Conservation (phyloP, 495 filamentous ascomycete genomes). For the Aspergillus incahuasiensis region DNA sequence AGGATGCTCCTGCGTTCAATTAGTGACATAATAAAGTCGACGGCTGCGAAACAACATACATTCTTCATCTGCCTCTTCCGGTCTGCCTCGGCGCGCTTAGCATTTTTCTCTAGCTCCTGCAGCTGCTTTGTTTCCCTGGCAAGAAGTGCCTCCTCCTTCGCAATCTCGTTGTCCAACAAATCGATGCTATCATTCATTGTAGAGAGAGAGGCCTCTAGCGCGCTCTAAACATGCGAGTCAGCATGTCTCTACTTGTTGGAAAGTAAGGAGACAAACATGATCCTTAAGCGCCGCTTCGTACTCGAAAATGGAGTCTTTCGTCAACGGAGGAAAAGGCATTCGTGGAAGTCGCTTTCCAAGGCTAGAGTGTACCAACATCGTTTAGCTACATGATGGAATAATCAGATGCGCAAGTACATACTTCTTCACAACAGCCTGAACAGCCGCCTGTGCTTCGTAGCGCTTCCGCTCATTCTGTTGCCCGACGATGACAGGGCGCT, state of each 20-base stretch:
- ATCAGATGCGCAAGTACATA: constrained; percentile 15
- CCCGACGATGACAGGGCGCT: constrained; percentile 51
- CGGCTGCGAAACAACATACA: constrained; percentile 21
- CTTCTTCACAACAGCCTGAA: constrained; percentile 47
- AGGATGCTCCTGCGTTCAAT: constrained; percentile 36
- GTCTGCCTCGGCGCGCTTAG: constrained; percentile 42
- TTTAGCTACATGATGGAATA: neutral
- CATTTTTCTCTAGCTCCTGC: constrained; percentile 51
- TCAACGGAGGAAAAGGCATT: constrained; percentile 57
- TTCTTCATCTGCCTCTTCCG: constrained; percentile 45
- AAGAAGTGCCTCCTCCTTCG: constrained; percentile 49
- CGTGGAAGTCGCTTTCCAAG: constrained; percentile 48
- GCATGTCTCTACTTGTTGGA: neutral
- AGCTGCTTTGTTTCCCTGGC: constrained; percentile 45
- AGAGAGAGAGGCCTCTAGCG: constrained; percentile 48
- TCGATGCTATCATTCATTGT: constrained; percentile 50
- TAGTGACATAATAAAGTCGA: constrained; percentile 1
- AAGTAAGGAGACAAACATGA: constrained; percentile 36
- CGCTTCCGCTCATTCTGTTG: constrained; percentile 52
- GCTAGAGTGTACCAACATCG: constrained; percentile 15
- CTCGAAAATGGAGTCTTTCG: constrained; percentile 55
- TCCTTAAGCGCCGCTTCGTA: constrained; percentile 55
- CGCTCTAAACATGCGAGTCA: constrained; percentile 31
- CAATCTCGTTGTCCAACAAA: constrained; percentile 50
- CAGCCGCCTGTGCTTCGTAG: constrained; percentile 50